These are phyloP conservation scores for Pezicula rhizophila DNA, from an alignment of 2,329 filamentous ascomycete species.

Conservation along the genomic window DNA sequence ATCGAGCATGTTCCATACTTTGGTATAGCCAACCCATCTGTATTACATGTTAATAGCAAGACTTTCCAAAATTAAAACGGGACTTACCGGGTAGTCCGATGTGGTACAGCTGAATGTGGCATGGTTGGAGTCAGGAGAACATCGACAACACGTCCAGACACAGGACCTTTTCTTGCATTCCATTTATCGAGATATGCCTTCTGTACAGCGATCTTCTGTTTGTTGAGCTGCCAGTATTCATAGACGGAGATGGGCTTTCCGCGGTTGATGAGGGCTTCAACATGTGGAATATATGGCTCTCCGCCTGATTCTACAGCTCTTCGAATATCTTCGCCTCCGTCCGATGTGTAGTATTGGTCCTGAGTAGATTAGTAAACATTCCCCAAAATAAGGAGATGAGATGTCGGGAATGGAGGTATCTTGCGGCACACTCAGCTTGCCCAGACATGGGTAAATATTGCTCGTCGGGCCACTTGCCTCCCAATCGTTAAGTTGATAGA, in stretches of 20 bases:
- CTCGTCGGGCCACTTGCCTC: too few species aligned
- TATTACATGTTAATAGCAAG: constrained; percentile 12
- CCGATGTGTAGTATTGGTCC: constrained; percentile 18
- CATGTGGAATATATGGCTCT: constrained; percentile 42
- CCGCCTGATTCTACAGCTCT: constrained; percentile 4
- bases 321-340: constrained; percentile 10
- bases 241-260: constrained; percentile 7
- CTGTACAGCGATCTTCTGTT: constrained; percentile 17
- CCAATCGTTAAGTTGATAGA: too few species aligned
- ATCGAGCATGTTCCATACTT: constrained; percentile 57
- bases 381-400: too few species aligned
- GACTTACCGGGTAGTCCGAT: constrained; percentile 15
- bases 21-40: constrained; percentile 53
- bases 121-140: constrained; percentile 35
- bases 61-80: constrained; percentile 7
- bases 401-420: too few species aligned
- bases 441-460: too few species aligned
- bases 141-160: constrained; percentile 19
- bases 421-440: too few species aligned
- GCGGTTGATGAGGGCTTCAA: constrained; percentile 49
- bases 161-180: constrained; percentile 18
- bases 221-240: constrained; percentile 10
- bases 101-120: constrained; percentile 51
- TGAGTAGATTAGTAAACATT: constrained; percentile 28
- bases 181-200: constrained; percentile 26